Base-by-base conservation (phyloP, 352 stramenopile species). In the Globisporangium orthogonon region DNA sequence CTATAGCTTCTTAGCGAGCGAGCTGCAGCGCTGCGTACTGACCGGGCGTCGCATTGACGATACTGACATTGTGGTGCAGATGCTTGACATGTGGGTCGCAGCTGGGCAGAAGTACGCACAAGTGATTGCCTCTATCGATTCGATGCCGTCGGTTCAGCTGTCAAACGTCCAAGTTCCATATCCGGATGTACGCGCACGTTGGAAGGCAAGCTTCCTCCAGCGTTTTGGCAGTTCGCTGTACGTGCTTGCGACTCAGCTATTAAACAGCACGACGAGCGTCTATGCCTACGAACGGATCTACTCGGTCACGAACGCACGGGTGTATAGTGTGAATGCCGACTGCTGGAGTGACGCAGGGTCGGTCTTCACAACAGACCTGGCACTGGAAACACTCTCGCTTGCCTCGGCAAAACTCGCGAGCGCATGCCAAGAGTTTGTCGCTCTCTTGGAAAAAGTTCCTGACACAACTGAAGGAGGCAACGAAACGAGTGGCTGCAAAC, bases 51-150 rank as follows among this genome's bases (percentile, higher is more conserved):
- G 66, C 28, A 54, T 73, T 0, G 49, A 68, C 23, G 62, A 85
- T 7, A 50, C 63, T 2, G 64, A 74, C 7, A 71, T 65, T 0
- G 66, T 89, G 10, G 68, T 73, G 13, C 73, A 86, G 50, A 81
- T 90, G 62, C 63, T 88, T 17, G 78, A 89, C 33, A 74, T 86
- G 4, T 86, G 75, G 78, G 70, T 83, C 18, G 66, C 78, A 4
- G 78, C 82, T 9, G 73, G 76, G 3, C 74, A 89, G 63, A 86
- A 83, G n/a, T 88, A 90, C 40, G 69, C 79, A 1, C 66, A 86
- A 15, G 76, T 77, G 7, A 68, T 90, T 31, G 67, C 53, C 2
- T 60, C 76, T 11, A 56, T 84, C 7, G 70, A 81, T 1, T 46
- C 50, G 1, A 55, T 11, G 15, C 33, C n/a, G 7, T n/a, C 14